Percentiles rank a stretch among this genome's conserved stretches.
Conservation (phyloP, 2,329 filamentous ascomycete species). For the Fusarium tupiense region DNA sequence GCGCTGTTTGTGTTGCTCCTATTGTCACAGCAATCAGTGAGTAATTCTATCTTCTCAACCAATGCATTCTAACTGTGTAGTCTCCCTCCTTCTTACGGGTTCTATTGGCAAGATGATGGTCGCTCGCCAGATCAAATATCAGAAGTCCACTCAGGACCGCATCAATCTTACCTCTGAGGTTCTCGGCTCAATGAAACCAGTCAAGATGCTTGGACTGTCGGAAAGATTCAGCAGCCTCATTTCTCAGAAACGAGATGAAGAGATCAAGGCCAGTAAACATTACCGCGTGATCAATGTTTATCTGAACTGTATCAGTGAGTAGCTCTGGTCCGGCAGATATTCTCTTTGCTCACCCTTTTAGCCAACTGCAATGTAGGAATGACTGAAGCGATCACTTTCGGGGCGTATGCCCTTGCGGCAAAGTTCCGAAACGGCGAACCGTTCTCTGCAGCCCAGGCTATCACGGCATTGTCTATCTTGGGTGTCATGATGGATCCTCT, state of each 20-base stretch:
- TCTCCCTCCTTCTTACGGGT: conserved; percentile 34
- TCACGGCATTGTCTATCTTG: conserved; percentile 46
- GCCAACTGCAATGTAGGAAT: conserved; percentile 42
- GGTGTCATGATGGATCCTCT: conserved; percentile 44
- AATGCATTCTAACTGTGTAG: conserved; percentile 9
- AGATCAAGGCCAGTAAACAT: conserved; percentile 40
- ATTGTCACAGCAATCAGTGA: conserved; percentile 46
- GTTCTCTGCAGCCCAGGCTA: conserved; percentile 46
- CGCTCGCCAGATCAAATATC: conserved; percentile 44
- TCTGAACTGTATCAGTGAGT: conserved; percentile 43
- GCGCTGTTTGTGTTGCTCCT: conserved; percentile 47
- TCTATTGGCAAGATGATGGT: conserved; percentile 42
- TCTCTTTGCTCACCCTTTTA: background rate
- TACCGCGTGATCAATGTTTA: conserved; percentile 42
- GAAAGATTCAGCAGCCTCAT: conserved; percentile 41
- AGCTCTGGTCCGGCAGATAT: background rate
- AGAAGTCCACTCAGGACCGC: conserved; percentile 47
- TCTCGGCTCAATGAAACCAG: conserved; percentile 45
- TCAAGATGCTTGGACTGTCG: conserved; percentile 49
- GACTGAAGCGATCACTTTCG: conserved; percentile 46
- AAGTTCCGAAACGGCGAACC: conserved; percentile 38
- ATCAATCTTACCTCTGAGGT: conserved; percentile 49
- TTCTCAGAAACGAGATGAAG: conserved; percentile 39
- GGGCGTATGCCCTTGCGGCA: conserved; percentile 44
- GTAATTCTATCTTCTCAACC: background rate